These are phyloP conservation scores for Chiua virens DNA, from an alignment of 768 basidiomycete species.

Conservation along the genomic window DNA sequence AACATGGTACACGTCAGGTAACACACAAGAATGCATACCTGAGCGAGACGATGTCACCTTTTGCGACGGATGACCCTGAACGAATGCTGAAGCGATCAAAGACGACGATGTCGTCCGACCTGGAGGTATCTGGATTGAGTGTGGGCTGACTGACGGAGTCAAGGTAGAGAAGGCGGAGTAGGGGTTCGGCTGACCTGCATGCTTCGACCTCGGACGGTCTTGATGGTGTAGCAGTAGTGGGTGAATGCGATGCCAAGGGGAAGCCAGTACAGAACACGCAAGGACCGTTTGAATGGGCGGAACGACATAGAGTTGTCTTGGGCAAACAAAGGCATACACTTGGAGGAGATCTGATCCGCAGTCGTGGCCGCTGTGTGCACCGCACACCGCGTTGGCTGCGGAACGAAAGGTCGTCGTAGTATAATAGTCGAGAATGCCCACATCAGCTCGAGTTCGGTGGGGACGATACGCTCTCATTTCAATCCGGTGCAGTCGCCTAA, in stretches of 20 bases:
- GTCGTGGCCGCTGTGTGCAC: no score
- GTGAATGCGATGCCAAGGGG: conserved; percentile 51
- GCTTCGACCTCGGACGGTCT: conserved; percentile 59
- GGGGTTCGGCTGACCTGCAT: conserved; percentile 59
- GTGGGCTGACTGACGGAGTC: conserved; percentile 56
- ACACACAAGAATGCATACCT: conserved; percentile 34
- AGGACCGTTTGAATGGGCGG: no score
- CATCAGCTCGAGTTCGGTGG: no score
- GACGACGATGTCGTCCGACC: conserved; percentile 58
- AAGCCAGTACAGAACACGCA: conserved; percentile 52
- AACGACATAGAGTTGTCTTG: no score
- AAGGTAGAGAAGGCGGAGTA: neutral
- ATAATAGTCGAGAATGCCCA: neutral
- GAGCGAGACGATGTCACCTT: conserved; percentile 68
- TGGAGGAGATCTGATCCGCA: no score
- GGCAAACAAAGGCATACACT: no score
- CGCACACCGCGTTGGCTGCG: no score
- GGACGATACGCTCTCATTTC: no score
- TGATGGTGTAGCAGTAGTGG: conserved; percentile 51
- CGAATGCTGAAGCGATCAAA: conserved; percentile 55
- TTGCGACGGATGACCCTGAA: conserved; percentile 36
- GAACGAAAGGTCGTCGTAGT: neutral
- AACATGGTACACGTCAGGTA: neutral
- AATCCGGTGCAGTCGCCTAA: neutral
- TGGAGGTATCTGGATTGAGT: conserved; percentile 69